Conservation (phyloP, 1,139 yeast genomes). For the Geotrichum reessii region DNA sequence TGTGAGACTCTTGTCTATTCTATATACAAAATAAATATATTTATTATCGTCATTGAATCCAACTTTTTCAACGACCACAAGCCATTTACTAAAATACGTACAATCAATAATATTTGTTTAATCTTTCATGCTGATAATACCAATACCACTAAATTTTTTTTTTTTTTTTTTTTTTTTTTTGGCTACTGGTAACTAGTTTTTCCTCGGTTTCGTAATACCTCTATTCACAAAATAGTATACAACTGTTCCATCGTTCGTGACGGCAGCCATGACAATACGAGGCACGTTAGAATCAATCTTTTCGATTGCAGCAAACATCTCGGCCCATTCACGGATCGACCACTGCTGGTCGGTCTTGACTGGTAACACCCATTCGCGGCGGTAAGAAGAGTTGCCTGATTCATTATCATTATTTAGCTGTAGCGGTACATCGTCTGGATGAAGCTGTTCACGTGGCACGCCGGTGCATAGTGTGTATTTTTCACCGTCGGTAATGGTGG, state of each 20-base stretch:
- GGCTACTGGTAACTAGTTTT: too few species aligned
- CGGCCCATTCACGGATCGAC: constrained; percentile 34
- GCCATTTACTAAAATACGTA: too few species aligned
- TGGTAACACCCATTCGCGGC: constrained; percentile 18
- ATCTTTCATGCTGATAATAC: too few species aligned
- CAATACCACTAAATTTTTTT: too few species aligned
- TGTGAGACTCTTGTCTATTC: too few species aligned
- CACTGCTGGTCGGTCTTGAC: constrained; percentile 23
- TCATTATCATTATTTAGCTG: too few species aligned
- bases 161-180: too few species aligned
- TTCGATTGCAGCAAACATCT: constrained; percentile 29
- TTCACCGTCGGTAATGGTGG: neutral
- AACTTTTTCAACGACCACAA: too few species aligned
- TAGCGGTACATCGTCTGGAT: constrained; percentile 13
- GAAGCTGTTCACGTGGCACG: constrained; percentile 16
- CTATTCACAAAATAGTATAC: constrained; percentile 60
- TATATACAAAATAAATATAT: neutral
- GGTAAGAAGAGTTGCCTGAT: neutral
- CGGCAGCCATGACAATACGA: constrained; percentile 50
- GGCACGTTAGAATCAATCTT: constrained; percentile 17
- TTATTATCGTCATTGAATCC: neutral
- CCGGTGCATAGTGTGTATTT: constrained; percentile 15
- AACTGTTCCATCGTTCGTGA: constrained; percentile 60
- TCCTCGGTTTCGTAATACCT: constrained; percentile 57
- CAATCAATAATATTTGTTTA: too few species aligned